Base-by-base conservation (phyloP, 2,329 filamentous ascomycete species). In the Geosmithia morbida region DNA sequence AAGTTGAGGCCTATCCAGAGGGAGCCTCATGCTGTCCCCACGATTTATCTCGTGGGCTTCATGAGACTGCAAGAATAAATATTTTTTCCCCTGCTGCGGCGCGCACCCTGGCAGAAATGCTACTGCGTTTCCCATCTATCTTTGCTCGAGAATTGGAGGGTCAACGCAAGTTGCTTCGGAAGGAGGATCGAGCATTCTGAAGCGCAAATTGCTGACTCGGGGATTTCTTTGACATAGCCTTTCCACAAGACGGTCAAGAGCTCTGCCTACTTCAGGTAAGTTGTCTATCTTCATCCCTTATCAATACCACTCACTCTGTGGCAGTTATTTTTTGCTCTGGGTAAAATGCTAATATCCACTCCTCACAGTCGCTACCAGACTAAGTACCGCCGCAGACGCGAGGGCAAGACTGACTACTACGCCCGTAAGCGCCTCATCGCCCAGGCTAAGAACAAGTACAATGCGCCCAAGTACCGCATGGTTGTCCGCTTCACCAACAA, bases 401-500 rank as follows among this genome's bases (percentile, higher is more conserved):
- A 84, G 65, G 92, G 92, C 69, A 98, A 98, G 86, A 98, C 92
- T 77, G 92, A 98, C 71, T 98, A 98, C 87, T 97, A 96, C 72
- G 92, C 92, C 68, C 90, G 92, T 71, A 97, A 97, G 87, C 85
- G 92, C 67, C 81, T 98, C 72, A 92, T 97, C 79, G 89, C 87
- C 77, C 92, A 98, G 81, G 92, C 92, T 76, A 98, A 97, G 87
- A 98, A 98, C 87, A 98, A 98, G 85, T 98, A 97, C 85, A 94
- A 94, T 76, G 85, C 92, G 55, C 92, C 92, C 74, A 98, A 98
- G 83, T 97, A 98, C 85, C 87, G 92, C 67, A 85, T 98, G 66
- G 92, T 98, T 59, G 87, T 98, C 68, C 92, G 92, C 70, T 95
- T 94, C 85, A 94, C 87, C 79, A 94, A 97, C 85, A 87, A 88